Percentiles rank a stretch among this genome's conserved stretches.
Conservation (phyloP, 306 rosid genomes). For the Inga laurina region DNA sequence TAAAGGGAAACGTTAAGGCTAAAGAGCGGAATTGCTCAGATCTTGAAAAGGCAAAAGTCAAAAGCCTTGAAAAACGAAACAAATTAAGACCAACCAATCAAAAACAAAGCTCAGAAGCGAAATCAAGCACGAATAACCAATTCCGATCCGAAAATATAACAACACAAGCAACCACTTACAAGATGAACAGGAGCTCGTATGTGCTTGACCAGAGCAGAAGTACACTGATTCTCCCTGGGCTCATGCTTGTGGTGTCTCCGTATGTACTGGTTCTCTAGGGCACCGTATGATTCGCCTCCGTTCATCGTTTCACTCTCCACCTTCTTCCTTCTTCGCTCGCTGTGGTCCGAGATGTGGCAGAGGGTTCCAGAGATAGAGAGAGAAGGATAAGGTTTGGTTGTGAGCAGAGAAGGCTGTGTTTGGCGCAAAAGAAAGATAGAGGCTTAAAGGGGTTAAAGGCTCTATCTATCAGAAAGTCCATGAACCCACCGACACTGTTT, state of each 20-base stretch:
- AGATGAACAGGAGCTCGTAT: conserved; percentile 88
- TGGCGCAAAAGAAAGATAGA: conserved; percentile 24
- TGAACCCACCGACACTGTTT: conserved; percentile 62
- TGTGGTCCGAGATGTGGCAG: conserved; percentile 21
- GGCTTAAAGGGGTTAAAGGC: conserved; percentile 23
- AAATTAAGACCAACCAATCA: conserved; percentile 3
- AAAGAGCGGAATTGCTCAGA: conserved; percentile 34
- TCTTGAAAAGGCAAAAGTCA: conserved; percentile 34
- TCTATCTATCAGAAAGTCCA: conserved; percentile 22
- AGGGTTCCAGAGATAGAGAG: conserved; percentile 41
- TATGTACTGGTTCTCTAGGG: conserved; percentile 77
- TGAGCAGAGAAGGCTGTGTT: not conserved
- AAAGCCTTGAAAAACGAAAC: not conserved
- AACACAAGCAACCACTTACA: conserved; percentile 42
- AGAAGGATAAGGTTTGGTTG: conserved; percentile 38
- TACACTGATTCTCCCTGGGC: conserved; percentile 75
- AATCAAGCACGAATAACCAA: not conserved
- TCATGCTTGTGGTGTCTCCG: conserved; percentile 85
- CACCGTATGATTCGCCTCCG: conserved; percentile 44
- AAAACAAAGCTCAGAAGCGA: conserved; percentile 3
- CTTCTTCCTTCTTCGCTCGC: conserved; percentile 5
- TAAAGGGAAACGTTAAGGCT: not conserved
- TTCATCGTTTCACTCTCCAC: conserved; percentile 45
- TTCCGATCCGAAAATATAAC: not conserved
- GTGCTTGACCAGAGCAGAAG: conserved; percentile 86